These are phyloP conservation scores for Populus simonii DNA, from an alignment of 345 rosid genomes.

Conservation along the genomic window DNA sequence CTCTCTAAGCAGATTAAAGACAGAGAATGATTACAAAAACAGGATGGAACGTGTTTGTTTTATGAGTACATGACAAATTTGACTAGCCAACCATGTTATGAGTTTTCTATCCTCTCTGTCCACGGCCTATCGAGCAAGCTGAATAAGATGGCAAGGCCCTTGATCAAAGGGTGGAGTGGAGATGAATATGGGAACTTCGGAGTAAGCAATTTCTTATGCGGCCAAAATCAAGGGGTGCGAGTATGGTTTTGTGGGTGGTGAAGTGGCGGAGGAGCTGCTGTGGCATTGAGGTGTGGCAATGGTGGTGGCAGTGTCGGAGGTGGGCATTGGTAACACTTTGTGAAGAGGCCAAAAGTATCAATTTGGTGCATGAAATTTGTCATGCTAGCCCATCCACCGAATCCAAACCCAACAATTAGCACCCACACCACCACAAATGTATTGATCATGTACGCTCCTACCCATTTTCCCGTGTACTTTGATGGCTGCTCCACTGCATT, in stretches of 20 bases:
- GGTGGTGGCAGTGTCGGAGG: slow-evolving; percentile 35
- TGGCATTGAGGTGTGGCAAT: slow-evolving; percentile 30
- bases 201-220: slow-evolving; percentile 1
- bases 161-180: neutral
- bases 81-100: neutral
- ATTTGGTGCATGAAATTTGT: slow-evolving; percentile 83
- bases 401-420: slow-evolving; percentile 83
- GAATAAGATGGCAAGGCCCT: neutral
- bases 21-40: neutral
- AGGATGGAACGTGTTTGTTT: neutral
- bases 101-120: slow-evolving; percentile 4
- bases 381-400: slow-evolving; percentile 97
- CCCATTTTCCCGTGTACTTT: slow-evolving; percentile 72
- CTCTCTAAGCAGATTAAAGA: slow-evolving; percentile 22
- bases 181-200: neutral
- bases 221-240: slow-evolving; percentile 37
- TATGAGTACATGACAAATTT: neutral
- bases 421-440: slow-evolving; percentile 90
- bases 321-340: slow-evolving; percentile 94
- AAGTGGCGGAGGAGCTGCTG: slow-evolving; percentile 41
- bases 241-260: slow-evolving; percentile 43
- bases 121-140: slow-evolving; percentile 5
- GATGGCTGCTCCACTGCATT: slow-evolving; percentile 95
- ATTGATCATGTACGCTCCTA: slow-evolving; percentile 74
- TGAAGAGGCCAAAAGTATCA: slow-evolving; percentile 91